Evolutionary conservation across 371 early-diverging fungal species (phyloP).

Genomic region (Dinochytrium kinnereticum): DNA sequence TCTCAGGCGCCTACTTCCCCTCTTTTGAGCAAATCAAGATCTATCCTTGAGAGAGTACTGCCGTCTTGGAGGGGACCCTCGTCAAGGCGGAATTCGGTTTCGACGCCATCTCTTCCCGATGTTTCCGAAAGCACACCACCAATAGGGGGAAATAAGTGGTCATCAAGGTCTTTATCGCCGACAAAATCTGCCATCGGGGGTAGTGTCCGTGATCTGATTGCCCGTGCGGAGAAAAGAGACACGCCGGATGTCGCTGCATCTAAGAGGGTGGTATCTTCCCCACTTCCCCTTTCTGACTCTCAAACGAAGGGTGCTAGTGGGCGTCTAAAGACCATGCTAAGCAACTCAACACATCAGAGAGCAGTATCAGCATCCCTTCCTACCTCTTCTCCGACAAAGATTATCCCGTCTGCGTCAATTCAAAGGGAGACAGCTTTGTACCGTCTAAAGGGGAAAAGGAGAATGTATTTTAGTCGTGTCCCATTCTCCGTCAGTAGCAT

Average conservation of each 20-base stretch:
- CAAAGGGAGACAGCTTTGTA: constrained; percentile 14
- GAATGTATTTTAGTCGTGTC: constrained; percentile 22
- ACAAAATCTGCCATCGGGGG: neutral
- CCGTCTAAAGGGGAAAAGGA: constrained; percentile 39
- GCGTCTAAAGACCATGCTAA: neutral
- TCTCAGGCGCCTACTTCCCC: neutral
- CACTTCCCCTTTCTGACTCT: neutral
- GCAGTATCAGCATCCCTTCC: neutral
- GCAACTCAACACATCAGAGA: neutral
- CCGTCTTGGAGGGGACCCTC: neutral
- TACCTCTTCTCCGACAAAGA: neutral
- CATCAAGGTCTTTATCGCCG: neutral
- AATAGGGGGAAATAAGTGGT: constrained; percentile 10
- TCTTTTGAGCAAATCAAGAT: too few species aligned
- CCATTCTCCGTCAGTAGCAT: constrained; percentile 14
- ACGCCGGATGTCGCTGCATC: neutral
- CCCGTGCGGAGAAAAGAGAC: neutral
- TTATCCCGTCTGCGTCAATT: neutral
- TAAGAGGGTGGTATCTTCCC: neutral
- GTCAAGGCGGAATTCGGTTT: neutral
- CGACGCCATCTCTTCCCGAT: neutral
- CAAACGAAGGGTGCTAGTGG: neutral
- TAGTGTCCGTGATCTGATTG: neutral
- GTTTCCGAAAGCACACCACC: too few species aligned
- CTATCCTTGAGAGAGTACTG: neutral